A percentile compares a stretch with the other conserved stretches of the same genome.
Conservation (phyloP, 1,284 basidiomycete species). For the Ganoderma lucidum region DNA sequence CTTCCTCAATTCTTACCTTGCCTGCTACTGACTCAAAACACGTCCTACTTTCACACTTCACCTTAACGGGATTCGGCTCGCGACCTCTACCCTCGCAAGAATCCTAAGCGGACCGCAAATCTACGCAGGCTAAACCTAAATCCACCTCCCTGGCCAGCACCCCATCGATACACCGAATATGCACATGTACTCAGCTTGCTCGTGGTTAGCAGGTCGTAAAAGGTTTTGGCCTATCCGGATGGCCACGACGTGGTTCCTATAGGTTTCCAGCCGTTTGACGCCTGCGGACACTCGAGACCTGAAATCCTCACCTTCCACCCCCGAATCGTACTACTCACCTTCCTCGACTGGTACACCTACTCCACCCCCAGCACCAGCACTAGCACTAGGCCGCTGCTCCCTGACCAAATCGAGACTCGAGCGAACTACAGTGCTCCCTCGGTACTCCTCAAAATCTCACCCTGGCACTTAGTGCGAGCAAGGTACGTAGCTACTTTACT, state of each 20-base stretch:
- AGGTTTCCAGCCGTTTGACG: slow-evolving; percentile 6
- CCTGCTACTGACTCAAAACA: not conserved
- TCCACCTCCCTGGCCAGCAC: not conserved
- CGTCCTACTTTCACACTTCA: not conserved
- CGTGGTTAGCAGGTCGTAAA: too few relatives aligned
- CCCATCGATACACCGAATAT: not conserved
- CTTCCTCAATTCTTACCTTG: not conserved
- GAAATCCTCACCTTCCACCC: slow-evolving; percentile 26
- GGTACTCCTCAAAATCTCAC: not conserved
- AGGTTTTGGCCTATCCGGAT: too few relatives aligned
- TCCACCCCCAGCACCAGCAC: not conserved
- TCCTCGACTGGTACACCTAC: slow-evolving; percentile 11
- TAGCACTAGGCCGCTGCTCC: not conserved
- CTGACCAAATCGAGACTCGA: not conserved
- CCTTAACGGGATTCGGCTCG: too few relatives aligned
- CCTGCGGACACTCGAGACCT: not conserved
- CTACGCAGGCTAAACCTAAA: not conserved
- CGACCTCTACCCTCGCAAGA: not conserved
- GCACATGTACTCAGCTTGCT: not conserved
- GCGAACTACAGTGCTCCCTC: not conserved
- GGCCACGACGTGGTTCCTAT: too few relatives aligned
- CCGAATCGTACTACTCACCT: slow-evolving; percentile 20
- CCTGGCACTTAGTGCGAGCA: not conserved
- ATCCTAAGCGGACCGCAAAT: not conserved
- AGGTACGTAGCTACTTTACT: not conserved